phyloP scores from a whole-genome alignment of 108 stramenopile species.

The Nitzschia sp. region DNA sequence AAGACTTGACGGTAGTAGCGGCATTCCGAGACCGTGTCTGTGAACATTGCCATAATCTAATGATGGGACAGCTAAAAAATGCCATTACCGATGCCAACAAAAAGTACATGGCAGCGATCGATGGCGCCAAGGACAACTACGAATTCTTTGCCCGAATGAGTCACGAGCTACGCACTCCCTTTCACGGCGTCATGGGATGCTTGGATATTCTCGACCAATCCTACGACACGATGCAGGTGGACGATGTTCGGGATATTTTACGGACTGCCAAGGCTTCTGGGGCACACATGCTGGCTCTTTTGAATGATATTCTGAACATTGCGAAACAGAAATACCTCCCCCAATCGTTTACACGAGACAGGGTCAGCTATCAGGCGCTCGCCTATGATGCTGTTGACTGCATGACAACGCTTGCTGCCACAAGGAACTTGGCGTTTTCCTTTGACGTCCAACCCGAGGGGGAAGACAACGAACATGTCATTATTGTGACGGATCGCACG shows the following conservation, averaged over 20 bases:
- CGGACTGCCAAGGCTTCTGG: slow-evolving; percentile 12
- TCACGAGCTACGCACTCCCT: slow-evolving; percentile 56
- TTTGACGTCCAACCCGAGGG: background rate
- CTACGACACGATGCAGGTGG: background rate
- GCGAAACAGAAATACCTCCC: slow-evolving; percentile 17
- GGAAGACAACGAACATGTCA: background rate
- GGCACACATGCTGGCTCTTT: slow-evolving; percentile 12
- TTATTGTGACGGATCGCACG: slow-evolving; percentile 16
- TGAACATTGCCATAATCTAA: slow-evolving; percentile 16
- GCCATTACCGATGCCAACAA: slow-evolving; percentile 21
- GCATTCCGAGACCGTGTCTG: slow-evolving; percentile 16
- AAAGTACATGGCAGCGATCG: slow-evolving; percentile 20
- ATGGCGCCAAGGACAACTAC: slow-evolving; percentile 11
- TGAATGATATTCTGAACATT: slow-evolving; percentile 22
- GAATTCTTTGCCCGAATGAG: slow-evolving; percentile 48
- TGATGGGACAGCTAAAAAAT: slow-evolving; percentile 8
- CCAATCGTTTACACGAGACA: background rate
- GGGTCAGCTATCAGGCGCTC: background rate
- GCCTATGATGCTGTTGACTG: slow-evolving; percentile 12
- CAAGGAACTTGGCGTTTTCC: background rate
- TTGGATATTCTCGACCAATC: slow-evolving; percentile 44
- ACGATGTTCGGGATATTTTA: slow-evolving; percentile 7
- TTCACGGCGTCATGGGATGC: slow-evolving; percentile 67
- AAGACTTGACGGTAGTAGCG: slow-evolving; percentile 18
- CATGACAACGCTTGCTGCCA: slow-evolving; percentile 5